Conservation (phyloP, 805 yeast species). For the Saccharomyces mikatae region DNA sequence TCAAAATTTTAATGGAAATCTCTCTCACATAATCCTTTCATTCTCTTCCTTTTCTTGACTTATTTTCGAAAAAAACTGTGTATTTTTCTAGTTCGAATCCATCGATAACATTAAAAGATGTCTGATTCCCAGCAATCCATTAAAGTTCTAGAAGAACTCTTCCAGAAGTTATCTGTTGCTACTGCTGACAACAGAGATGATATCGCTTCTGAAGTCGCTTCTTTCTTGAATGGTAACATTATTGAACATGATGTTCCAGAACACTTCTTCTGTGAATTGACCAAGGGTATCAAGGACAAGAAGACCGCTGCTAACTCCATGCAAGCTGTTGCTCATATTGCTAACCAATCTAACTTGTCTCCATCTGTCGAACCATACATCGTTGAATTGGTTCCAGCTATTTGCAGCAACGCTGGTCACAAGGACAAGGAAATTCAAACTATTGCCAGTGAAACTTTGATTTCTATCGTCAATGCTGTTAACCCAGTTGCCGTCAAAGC, state of each 20-base stretch:
- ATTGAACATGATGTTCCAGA: slow-evolving; percentile 97
- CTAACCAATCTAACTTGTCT: slow-evolving; percentile 65
- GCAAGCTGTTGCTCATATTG: slow-evolving; percentile 77
- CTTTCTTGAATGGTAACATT: slow-evolving; percentile 92
- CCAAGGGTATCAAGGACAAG: slow-evolving; percentile 70
- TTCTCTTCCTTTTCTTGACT: slow-evolving; percentile 1
- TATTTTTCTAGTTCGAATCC: slow-evolving; percentile 7
- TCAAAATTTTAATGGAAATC: not conserved
- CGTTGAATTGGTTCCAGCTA: slow-evolving; percentile 63
- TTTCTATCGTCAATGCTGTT: slow-evolving; percentile 69
- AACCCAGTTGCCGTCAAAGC: slow-evolving; percentile 93
- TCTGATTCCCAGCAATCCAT: slow-evolving; percentile 43
- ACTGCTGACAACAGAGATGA: slow-evolving; percentile 70
- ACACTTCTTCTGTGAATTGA: slow-evolving; percentile 72
- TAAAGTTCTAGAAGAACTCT: slow-evolving; percentile 85
- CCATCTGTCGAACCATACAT: slow-evolving; percentile 96
- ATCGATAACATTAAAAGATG: slow-evolving; percentile 27
- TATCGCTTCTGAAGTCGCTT: slow-evolving; percentile 83
- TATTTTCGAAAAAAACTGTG: slow-evolving; percentile 5
- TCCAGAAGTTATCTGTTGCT: slow-evolving; percentile 87
- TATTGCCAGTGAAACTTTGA: slow-evolving; percentile 67
- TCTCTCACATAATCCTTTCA: not conserved
- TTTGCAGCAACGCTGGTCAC: slow-evolving; percentile 81
- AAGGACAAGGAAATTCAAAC: slow-evolving; percentile 70
- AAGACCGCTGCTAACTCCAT: slow-evolving; percentile 77